A percentile compares a stretch with the other conserved stretches of the same genome.
Conservation (phyloP, 805 yeast genomes). For the Suhomyces sp. region DNA sequence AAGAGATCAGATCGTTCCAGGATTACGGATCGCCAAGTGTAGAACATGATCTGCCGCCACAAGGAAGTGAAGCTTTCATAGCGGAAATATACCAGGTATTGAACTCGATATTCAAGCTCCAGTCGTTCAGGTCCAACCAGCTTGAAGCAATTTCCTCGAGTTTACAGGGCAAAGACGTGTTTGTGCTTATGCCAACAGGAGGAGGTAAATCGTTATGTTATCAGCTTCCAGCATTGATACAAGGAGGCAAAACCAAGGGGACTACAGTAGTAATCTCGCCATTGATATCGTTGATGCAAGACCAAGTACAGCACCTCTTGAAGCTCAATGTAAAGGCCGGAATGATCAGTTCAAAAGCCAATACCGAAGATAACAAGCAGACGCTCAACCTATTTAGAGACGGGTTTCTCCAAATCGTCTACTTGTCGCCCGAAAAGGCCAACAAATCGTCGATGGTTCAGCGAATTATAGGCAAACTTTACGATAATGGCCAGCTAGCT, state of each 20-base stretch:
- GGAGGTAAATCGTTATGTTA: conserved; percentile 97
- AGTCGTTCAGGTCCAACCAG: conserved; percentile 76
- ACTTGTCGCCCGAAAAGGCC: conserved; percentile 93
- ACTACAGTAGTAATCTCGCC: conserved; percentile 93
- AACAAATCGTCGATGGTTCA: conserved; percentile 69
- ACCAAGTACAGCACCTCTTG: conserved; percentile 82
- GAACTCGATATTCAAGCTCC: conserved; percentile 57
- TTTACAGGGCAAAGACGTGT: conserved; percentile 75
- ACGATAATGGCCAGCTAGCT: conserved; percentile 60
- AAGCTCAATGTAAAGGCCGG: conserved; percentile 73
- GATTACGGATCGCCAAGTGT: conserved; percentile 10
- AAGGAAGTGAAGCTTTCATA: conserved; percentile 54
- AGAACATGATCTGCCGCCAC: conserved; percentile 18
- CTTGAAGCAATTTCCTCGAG: conserved; percentile 82
- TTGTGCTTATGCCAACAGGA: conserved; percentile 97
- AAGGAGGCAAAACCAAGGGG: conserved; percentile 71
- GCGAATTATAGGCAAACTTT: conserved; percentile 55
- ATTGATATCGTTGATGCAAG: conserved; percentile 93
- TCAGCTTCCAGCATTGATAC: conserved; percentile 87
- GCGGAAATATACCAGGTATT: conserved; percentile 61
- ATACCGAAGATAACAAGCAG: conserved; percentile 58
- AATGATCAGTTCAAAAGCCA: conserved; percentile 79
- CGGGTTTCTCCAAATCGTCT: conserved; percentile 73
- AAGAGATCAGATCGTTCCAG: conserved; percentile 10
- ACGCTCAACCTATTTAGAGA: conserved; percentile 59